Evolutionary conservation across 2,329 filamentous ascomycete genomes (phyloP), one percentile per base, ranked within the genome.

Genomic region (Fusarium sp.): DNA sequence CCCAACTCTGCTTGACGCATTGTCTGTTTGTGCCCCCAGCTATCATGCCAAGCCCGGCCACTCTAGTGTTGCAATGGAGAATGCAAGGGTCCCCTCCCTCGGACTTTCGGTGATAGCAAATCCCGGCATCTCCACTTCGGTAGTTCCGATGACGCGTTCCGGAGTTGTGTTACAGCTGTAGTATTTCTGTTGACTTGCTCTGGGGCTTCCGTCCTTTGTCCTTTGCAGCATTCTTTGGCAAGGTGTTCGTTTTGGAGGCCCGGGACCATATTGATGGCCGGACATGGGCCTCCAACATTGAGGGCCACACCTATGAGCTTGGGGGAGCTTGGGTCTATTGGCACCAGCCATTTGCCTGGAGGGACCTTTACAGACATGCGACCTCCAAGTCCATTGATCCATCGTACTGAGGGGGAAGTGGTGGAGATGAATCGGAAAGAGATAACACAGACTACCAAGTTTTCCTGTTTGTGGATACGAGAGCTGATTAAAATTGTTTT

Each of bases 271-370:
- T 66, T 5, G 64, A 57, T n/a, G 64, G 45, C 33, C 31, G 64
- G 20, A 36, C 57, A 20, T 66, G 14, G n/a, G 27, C 64, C 10
- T 22, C 64, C 4, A 42, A 56, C 16, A 38, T 61, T 6, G 35
- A 66, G 47, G 64, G 64, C 18, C 31, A 65, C 16, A 11, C 10
- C 8, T 65, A 52, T 20, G 63, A 65, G 31, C 50, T 65, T 56
- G 63, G 56, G 20, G 63, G 63, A 6, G 60, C 63, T 20, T 65
- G 63, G 63, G 29, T 65, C 14, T 54, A 65, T 38, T 65, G 63
- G 40, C 8, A 14, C 5, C 42, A 65, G 20, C 54, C 54, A 18
- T 38, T 36, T 18, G 38, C 52, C 29, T 60, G 22, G 27, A 22
- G 40, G n/a, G 59, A 62, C 11, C 42, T 62, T 22, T 13, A 8